Evolutionary conservation across 306 rosid genomes (phyloP).

Genomic region (Vigna nakashimae): DNA sequence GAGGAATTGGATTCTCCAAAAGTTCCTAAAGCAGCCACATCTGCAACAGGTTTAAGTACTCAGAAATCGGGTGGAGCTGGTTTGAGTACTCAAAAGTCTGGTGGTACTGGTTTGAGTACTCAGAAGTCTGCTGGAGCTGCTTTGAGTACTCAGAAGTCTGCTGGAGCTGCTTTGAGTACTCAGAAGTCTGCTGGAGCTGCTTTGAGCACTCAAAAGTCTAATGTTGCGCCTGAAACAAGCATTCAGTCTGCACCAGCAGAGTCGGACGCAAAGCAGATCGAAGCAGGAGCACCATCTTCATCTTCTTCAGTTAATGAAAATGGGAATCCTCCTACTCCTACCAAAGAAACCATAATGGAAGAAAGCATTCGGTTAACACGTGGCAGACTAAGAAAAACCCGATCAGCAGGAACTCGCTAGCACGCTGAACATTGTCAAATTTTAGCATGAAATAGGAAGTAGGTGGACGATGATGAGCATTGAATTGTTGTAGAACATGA

Average conservation of each 20-base stretch:
- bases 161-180: conserved; percentile 1
- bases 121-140: conserved; percentile 50
- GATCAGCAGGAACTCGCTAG: conserved; percentile 57
- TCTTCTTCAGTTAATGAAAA: conserved; percentile 54
- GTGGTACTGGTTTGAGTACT: conserved; percentile 3
- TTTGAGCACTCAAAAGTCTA: conserved; percentile 48
- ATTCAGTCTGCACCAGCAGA: conserved; percentile 53
- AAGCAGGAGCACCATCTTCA: conserved; percentile 44
- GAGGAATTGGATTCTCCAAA: conserved; percentile 63
- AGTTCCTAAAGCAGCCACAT: conserved; percentile 51
- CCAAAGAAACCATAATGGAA: conserved; percentile 55
- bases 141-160: conserved; percentile 37
- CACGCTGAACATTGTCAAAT: neutral
- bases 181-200: conserved; percentile 50
- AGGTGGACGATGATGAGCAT: conserved; percentile 49
- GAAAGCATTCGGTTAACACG: conserved; percentile 56
- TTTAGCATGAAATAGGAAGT: conserved; percentile 48
- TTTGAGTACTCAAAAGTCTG: conserved; percentile 33
- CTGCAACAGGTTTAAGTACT: conserved; percentile 40
- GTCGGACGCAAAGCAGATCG: conserved; percentile 56
- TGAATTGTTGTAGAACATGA: conserved; percentile 51
- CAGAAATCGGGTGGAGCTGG: conserved; percentile 42
- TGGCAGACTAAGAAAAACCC: conserved; percentile 59
- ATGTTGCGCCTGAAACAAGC: conserved; percentile 49
- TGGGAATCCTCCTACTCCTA: conserved; percentile 52